These are phyloP conservation scores for Dothideomycetes sp. DNA, from an alignment of 2,329 filamentous ascomycete species.

Conservation along the genomic window DNA sequence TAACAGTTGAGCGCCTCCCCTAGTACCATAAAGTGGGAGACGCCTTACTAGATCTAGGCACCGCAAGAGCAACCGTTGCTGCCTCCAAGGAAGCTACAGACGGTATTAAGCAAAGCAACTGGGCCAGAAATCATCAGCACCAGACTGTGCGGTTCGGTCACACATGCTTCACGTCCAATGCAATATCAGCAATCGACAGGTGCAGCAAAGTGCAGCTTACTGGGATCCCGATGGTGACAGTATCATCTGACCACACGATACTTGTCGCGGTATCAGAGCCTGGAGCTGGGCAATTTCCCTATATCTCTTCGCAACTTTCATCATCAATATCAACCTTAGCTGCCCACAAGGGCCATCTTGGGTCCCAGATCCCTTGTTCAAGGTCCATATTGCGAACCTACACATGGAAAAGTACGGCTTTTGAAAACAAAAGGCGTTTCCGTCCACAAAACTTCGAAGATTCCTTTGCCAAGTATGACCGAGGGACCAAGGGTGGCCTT, in stretches of 20 bases:
- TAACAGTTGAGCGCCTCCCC: constrained; percentile 14
- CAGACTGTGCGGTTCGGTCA: constrained; percentile 18
- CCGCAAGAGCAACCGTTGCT: constrained; percentile 31
- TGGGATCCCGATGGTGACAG: constrained; percentile 42
- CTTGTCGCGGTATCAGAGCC: constrained; percentile 34
- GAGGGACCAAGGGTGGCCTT: constrained; percentile 26
- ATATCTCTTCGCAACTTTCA: constrained; percentile 30
- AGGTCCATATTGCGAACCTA: constrained; percentile 28
- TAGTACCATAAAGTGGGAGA: constrained; percentile 14
- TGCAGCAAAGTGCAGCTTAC: constrained; percentile 44
- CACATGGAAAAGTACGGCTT: constrained; percentile 34
- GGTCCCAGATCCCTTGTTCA: constrained; percentile 35
- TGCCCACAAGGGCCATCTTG: constrained; percentile 34
- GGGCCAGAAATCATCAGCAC: constrained; percentile 26
- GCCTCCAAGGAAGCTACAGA: constrained; percentile 27
- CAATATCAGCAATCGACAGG: constrained; percentile 20
- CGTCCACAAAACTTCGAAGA: constrained; percentile 37
- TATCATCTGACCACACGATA: constrained; percentile 43
- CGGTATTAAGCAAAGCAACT: constrained; percentile 29
- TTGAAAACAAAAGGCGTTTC: constrained; percentile 35
- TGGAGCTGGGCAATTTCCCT: constrained; percentile 36
- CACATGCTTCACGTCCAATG: background rate
- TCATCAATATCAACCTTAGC: constrained; percentile 40
- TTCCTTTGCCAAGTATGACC: constrained; percentile 35
- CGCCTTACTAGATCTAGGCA: constrained; percentile 21